Evolutionary conservation across 805 yeast genomes (phyloP), one percentile per base, ranked within the genome.

Genomic region (Phaffomyces opuntiae): DNA sequence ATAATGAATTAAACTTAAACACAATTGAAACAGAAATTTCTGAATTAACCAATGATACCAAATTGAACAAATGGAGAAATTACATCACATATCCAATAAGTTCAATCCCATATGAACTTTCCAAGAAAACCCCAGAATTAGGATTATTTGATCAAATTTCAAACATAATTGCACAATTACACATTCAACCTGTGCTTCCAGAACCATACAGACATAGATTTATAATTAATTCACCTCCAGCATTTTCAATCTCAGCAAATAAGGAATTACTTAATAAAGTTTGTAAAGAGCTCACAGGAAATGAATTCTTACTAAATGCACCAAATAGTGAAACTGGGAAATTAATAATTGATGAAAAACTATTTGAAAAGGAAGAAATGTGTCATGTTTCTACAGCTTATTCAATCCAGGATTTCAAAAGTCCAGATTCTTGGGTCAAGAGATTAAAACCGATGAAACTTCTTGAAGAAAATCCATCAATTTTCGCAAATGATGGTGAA

Each of bases 51-150:
- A 13, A 24, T 7, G 34, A 24, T 9, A n/a, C 5, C 5, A 21
- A 11, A 7, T 32, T 42, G 9, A 53, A 53, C 42, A 41, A 34
- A 12, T 53, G 57, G 57, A 26, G 42, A 13, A 47, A 50, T 27
- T 48, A 50, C 36, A 50, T 53, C 36, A 41, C 31, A n/a, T 53
- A 51, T 32, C 43, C 42, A 11, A 36, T 51, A 17, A 16, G 5
- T 14, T n/a, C 32, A 29, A 4, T 17, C 16, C 11, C 13, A 4
- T 12, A 4, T 11, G 17, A 38, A 7, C 5, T 16, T 17, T 14
- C 14, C 3, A 13, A 21, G 7, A 16, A 13, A 19, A 29, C 19
- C n/a, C 26, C 26, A 39, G 19, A 32, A 7, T 8, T 16, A 6
- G 42, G 31, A 32, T 21, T 40, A 9, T 16, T 29, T 6, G 42